Evolutionary conservation across 129 eudicot genomes (phyloP), one percentile per base, ranked within the genome.

Genomic region (Flaveria linearis): DNA sequence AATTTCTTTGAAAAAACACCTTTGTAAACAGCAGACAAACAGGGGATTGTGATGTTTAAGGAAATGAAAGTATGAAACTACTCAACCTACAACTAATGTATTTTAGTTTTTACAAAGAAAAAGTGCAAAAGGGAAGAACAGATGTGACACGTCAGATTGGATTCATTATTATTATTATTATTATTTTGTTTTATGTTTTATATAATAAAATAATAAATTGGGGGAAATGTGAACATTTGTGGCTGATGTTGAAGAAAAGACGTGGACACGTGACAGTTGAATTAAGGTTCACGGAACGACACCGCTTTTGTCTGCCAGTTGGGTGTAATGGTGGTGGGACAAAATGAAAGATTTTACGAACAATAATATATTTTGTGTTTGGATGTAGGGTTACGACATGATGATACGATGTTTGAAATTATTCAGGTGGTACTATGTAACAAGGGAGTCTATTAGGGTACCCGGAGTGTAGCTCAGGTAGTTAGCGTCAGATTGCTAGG

Each of bases 91-190:
- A 36, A 36, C 39, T 36, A 36, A 36, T 36, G 41, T 36, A 5
- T 36, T 36, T 14, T 26, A 18, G 13, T 45, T 41, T 61, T 25
- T 23, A 61, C 1, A 3, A 18, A 7, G 61, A 62, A 75, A 75
- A 75, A 75, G 79, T 75, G 79, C 79, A 64, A 75, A 64, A 75
- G 63, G 30, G 42, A 3, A 15, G 49, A 63, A 36, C 13, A 18
- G 33, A 13, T 12, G 50, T 72, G 76, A 39, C 72, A 75, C 79
- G 72, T 75, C 63, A 47, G 63, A 75, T 42, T 12, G 67, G 67
- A 61, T 25, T 61, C 26, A 36, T 43, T 43, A 7, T 43, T 43
- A 43, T 9, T 61, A 36, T 43, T 43, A 7, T 43, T 43, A 43
- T 9, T 43, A 8, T 36, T 36, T 36, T 36, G 41, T 36, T 36